phyloP scores from a whole-genome alignment of 768 basidiomycete genomes.

The Lentinula sp. region DNA sequence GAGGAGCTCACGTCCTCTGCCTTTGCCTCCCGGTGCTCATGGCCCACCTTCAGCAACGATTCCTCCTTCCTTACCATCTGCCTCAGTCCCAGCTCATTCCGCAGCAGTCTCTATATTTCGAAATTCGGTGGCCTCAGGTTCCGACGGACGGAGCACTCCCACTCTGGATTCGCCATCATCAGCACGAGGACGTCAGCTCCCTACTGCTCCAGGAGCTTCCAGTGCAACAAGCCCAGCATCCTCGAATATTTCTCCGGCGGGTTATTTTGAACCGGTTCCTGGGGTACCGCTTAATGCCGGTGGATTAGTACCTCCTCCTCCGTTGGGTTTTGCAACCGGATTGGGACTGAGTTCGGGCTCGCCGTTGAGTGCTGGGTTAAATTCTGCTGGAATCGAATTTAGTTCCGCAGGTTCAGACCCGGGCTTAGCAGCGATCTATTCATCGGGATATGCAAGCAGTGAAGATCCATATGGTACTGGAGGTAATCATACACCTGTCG shows the following conservation, averaged over 20 bases:
- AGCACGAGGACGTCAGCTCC: not conserved
- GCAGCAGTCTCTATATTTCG: not conserved
- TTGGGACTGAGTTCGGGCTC: not conserved
- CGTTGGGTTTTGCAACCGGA: not conserved
- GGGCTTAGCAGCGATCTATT: not conserved
- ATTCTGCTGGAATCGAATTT: not conserved
- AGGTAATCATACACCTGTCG: not conserved
- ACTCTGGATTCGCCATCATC: not conserved
- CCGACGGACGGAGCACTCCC: not conserved
- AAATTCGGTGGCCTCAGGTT: not conserved
- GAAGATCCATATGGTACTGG: not conserved
- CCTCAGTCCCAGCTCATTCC: not conserved
- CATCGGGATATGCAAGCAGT: not conserved
- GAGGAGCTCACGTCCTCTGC: not conserved
- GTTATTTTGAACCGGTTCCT: not conserved
- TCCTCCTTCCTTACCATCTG: not conserved
- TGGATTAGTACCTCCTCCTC: not conserved
- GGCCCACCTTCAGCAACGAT: not conserved
- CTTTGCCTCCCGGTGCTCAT: not conserved
- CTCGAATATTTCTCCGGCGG: not conserved
- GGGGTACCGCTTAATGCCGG: too few species aligned
- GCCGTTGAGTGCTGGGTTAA: too few species aligned
- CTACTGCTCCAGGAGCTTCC: not conserved
- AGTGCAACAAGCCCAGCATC: not conserved
- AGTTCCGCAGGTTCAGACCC: not conserved